phyloP scores from a whole-genome alignment of 805 yeast species.

The Myxozyma melibiosi region DNA sequence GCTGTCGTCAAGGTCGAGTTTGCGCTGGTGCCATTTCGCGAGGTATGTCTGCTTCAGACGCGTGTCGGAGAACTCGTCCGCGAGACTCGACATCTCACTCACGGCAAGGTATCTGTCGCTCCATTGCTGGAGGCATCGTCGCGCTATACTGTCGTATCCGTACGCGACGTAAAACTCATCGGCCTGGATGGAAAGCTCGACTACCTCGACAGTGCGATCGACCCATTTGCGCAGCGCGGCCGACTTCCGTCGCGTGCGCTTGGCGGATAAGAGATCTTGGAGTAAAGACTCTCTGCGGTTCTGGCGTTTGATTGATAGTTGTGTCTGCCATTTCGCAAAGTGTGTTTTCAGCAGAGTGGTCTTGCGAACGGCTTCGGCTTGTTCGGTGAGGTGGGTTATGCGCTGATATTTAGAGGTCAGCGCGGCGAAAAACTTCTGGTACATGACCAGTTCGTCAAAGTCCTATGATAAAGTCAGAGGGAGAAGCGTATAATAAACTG shows the following conservation, averaged over 20 bases:
- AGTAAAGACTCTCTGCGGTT: background rate
- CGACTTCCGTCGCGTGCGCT: background rate
- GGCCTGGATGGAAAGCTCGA: slow-evolving; percentile 11
- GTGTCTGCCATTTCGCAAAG: slow-evolving; percentile 7
- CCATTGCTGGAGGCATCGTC: background rate
- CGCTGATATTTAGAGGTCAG: background rate
- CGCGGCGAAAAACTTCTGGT: background rate
- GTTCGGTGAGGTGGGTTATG: background rate
- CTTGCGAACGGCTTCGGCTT: background rate
- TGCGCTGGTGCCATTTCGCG: slow-evolving; percentile 3
- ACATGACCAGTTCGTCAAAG: background rate
- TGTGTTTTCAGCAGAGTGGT: background rate
- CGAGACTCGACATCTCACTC: background rate
- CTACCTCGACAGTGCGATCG: background rate
- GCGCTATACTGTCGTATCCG: background rate
- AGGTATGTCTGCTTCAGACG: background rate
- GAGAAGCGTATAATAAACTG: background rate
- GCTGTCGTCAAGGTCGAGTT: background rate
- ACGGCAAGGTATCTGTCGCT: background rate
- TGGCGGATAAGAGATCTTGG: background rate
- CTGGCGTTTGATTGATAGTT: background rate
- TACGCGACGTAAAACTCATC: background rate
- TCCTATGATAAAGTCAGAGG: background rate
- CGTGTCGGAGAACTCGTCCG: background rate
- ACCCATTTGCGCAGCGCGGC: slow-evolving; percentile 8